These are phyloP conservation scores for Trichomonas vaginalis DNA, from an alignment of 208 protist genomes.

Conservation along the genomic window DNA sequence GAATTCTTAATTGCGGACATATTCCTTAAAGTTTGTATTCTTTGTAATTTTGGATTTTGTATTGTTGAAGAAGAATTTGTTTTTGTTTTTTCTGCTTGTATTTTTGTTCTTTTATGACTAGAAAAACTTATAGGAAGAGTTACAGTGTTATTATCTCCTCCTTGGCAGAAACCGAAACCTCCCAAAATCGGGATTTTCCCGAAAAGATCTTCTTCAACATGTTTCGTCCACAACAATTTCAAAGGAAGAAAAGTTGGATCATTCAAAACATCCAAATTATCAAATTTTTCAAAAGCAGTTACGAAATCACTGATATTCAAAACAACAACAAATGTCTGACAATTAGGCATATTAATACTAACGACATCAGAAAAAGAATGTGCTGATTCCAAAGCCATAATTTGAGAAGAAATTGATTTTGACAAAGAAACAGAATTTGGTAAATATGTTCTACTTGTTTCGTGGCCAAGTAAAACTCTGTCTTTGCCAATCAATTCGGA, in stretches of 20 bases:
- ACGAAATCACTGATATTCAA: not conserved
- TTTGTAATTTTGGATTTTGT: not conserved
- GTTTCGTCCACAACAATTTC: not conserved
- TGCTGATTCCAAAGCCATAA: too few relatives aligned
- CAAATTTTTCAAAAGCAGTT: not conserved
- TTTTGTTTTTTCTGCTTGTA: not conserved
- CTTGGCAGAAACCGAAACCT: not conserved
- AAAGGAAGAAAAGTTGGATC: not conserved
- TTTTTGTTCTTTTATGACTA: not conserved
- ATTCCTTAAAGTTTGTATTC: not conserved
- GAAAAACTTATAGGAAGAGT: not conserved
- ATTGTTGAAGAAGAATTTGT: not conserved
- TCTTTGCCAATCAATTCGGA: too few relatives aligned
- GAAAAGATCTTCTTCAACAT: not conserved
- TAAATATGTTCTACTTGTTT: too few relatives aligned
- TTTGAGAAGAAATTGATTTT: too few relatives aligned
- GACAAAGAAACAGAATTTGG: too few relatives aligned
- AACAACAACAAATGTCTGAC: not conserved
- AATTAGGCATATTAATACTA: not conserved
- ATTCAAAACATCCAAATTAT: not conserved
- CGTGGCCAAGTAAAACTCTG: too few relatives aligned
- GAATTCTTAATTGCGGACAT: not conserved
- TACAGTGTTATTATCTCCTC: not conserved
- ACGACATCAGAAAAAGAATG: not conserved
- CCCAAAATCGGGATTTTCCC: not conserved